Evolutionary conservation across 1,139 yeast species (phyloP), one percentile per base, ranked within the genome.

Genomic region (Pneumocystis carinii): DNA sequence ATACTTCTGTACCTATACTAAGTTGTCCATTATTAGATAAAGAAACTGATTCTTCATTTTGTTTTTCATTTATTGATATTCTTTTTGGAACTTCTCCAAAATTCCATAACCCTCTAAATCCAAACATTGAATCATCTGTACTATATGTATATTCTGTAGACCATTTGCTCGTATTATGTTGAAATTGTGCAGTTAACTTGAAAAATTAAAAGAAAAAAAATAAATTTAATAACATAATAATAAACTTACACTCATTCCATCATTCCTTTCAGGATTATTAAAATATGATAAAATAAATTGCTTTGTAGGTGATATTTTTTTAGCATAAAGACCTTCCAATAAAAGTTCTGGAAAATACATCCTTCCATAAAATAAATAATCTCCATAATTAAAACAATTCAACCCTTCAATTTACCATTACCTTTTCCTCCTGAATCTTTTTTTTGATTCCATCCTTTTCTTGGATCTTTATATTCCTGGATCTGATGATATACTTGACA

Each of bases 311-410:
- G 86, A 75, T 56, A 89, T 70, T 64, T 90, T 77, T 66, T 87
- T 83, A 56, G 90, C 83, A 12, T 85, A 70, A 94, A 92, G 85
- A 0, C 96, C 96, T 72, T 92, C 98, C 7, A 94, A 75, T 4
- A 88, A 85, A 29, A 89, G 84, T 1, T 90, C 87, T 0, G 98
- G 98, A 67, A 92, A 84, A 70, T 86, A 87, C 83, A 94, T 82
- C 66, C 95, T 78, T 0, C 97, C 98, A 71, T 89, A 92, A 41
- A 83, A 71, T 19, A 85, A 71, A 0, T 79, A 74, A 56, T 71
- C 72, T 69, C 67, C 67, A 2, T 64, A 63, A 64, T 75, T 77
- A 3, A 74, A 69, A 29, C 76, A 60, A 86, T 78, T 56, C 4
- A 81, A 77, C 66, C 83, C 77, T 71, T 86, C 89, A 64, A 66